A percentile compares a stretch with the other conserved stretches of the same genome.
Evolutionary conservation across 1,284 basidiomycete genomes (phyloP).

Genomic region (Malassezia vespertilionis): DNA sequence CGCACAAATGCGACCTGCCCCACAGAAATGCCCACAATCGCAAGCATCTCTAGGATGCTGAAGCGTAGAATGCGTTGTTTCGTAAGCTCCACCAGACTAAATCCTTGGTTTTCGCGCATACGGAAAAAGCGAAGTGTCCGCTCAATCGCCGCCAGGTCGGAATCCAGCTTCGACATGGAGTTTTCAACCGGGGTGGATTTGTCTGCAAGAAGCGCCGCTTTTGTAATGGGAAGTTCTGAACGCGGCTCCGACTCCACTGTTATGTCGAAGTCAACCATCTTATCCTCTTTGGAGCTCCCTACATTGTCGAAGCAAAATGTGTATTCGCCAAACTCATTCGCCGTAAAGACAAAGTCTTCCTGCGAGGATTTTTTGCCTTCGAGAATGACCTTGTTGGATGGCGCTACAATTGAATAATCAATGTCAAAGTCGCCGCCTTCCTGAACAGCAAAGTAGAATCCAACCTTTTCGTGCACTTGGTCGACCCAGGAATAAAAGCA

Average conservation of each 20-base stretch:
- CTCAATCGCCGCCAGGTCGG: slow-evolving; percentile 27
- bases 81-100: slow-evolving; percentile 36
- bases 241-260: slow-evolving; percentile 46
- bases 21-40: slow-evolving; percentile 35
- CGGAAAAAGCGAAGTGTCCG: slow-evolving; percentile 44
- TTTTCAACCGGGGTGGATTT: slow-evolving; percentile 41
- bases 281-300: slow-evolving; percentile 29
- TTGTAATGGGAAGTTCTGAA: slow-evolving; percentile 33
- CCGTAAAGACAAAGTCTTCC: slow-evolving; percentile 93
- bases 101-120: slow-evolving; percentile 42
- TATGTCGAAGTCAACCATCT: slow-evolving; percentile 46
- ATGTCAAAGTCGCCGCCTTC: slow-evolving; percentile 94
- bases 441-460: slow-evolving; percentile 67
- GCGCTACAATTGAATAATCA: slow-evolving; percentile 84
- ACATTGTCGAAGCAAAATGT: slow-evolving; percentile 98
- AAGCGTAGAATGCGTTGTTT: slow-evolving; percentile 40
- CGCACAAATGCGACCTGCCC: slow-evolving; percentile 42
- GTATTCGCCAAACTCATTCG: slow-evolving; percentile 86
- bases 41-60: slow-evolving; percentile 30
- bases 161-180: slow-evolving; percentile 26
- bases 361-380: slow-evolving; percentile 79
- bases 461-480: slow-evolving; percentile 78
- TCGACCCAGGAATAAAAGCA: slow-evolving; percentile 98
- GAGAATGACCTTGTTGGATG: slow-evolving; percentile 71
- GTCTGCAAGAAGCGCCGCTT: slow-evolving; percentile 32